Base-by-base conservation (phyloP, 2,329 filamentous ascomycete species). In the Boeremia lycopersici region DNA sequence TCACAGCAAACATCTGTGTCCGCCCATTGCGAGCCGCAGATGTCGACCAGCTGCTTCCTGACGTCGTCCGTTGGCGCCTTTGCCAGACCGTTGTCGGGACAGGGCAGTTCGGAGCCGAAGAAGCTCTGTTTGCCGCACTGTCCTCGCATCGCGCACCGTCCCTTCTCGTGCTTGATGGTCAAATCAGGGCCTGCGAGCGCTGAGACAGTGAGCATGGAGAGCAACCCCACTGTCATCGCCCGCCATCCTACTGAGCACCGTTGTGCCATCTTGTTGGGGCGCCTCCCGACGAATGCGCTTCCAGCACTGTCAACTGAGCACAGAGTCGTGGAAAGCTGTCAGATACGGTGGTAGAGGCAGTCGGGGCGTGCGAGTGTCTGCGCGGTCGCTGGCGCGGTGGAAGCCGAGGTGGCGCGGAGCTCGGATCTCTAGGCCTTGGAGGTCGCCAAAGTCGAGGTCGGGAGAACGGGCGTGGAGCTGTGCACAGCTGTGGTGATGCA, bases 111-210 rank as follows among this genome's bases (percentile, higher is more conserved):
- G 53, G 91, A 89, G 51, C 92, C 91, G 69, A 98, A 98, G 73
- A 95, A 89, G 60, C 89, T 88, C 76, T 93, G 88, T 75, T 92
- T 93, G 42, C 95, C 95, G 73, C 95, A 99, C 60, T 96, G 89
- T 7, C 92, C 92, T 44, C 93, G 86, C 59, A 98, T 91, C 1
- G 93, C 91, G 76, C 93, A 98, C 61, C 93, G 85, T 35, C 93
- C 93, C 44, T 88, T 81, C 76, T 97, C 93, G 67, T 97, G 93
- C 61, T 86, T 90, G 1, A 71, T 60, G 10, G 73, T 75, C 33
- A 73, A 60, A 26, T 71, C 69, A 31, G 72, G 71, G 6, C 65
- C 67, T 10, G 67, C 71, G 26, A 72, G 52, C 23, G 63, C 65
- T 13, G 70, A 51, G n/a, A 59, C 62, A 11, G 66, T 65, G 31